Percentiles rank a stretch among this genome's conserved stretches.
These are phyloP conservation scores for Malus sylvestris DNA, from an alignment of 306 rosid species.

Conservation along the genomic window DNA sequence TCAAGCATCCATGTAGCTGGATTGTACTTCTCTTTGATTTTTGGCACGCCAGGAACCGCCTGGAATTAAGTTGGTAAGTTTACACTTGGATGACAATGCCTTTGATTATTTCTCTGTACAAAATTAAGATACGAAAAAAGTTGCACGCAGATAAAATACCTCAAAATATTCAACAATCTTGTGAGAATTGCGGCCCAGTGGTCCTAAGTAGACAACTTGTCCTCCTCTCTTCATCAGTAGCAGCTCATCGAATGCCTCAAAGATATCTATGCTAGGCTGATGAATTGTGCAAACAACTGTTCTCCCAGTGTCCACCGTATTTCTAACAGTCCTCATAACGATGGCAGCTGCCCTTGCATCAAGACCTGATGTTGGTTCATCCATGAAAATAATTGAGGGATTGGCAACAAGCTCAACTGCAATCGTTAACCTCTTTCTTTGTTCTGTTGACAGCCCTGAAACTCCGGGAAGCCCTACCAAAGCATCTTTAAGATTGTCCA, in stretches of 20 bases:
- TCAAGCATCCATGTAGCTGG: conserved; percentile 99
- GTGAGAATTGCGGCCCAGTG: conserved; percentile 79
- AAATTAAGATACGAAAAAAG: background rate
- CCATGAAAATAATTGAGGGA: conserved; percentile 98
- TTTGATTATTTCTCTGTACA: background rate
- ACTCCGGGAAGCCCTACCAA: conserved; percentile 94
- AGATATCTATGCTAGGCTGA: conserved; percentile 97
- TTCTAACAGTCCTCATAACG: conserved; percentile 94
- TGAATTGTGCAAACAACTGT: conserved; percentile 99
- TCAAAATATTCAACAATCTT: conserved; percentile 75
- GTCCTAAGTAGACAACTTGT: conserved; percentile 80
- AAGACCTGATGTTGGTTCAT: conserved; percentile 96
- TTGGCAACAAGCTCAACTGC: conserved; percentile 99
- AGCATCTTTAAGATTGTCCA: conserved; percentile 70
- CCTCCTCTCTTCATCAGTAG: conserved; percentile 94
- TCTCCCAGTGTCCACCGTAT: conserved; percentile 97
- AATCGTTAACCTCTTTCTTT: conserved; percentile 81
- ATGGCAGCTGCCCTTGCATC: conserved; percentile 99
- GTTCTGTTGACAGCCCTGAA: conserved; percentile 94
- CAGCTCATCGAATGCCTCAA: conserved; percentile 98
- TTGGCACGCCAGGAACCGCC: conserved; percentile 76
- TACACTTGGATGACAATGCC: conserved; percentile 8
- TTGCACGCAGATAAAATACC: conserved; percentile 33
- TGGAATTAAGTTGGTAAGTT: conserved; percentile 18
- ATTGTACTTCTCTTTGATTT: conserved; percentile 80